Base-by-base conservation (phyloP, 768 basidiomycete genomes). In the Lentinula detonsa region DNA sequence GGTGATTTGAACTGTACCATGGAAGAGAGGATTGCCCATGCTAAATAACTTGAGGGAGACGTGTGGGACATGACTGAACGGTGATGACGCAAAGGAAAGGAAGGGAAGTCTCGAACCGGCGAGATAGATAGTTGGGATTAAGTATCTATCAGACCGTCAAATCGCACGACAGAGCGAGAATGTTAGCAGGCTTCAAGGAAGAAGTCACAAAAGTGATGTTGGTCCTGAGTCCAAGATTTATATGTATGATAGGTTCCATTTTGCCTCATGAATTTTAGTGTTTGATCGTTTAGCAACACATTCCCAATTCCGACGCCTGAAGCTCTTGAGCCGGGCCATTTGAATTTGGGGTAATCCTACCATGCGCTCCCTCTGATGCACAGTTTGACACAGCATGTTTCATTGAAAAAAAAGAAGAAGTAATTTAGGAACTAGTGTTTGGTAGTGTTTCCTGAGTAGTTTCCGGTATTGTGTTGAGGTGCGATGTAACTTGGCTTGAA, bases 1-100 rank as follows among this genome's bases (percentile, higher is more conserved):
- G 6, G 5, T 35, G 4, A 28, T 3, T 16, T 18, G 40, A 39
- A 34, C 75, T 82, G 23, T 63, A 90, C 88, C 73, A 84, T 60
- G 37, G 63, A 61, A 7, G 79, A 75, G 45, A 90, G 66, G 21
- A 85, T 65, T 1, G 86, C 70, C 89, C 90, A 91, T 10, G 87
- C 75, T 39, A 91, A 76, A 67, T 78, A 81, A 33, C 77, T 82
- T 0, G 83, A 75, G 4, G 88, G 86, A 1, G 85, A 83, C 2
- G 79, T 74, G 68, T 88, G 87, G 4, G 84, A 81, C 88, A 89
- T 89, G 46, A 60, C 62, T 62, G 35, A 61, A 42, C 59, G 56
- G 54, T 39, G 50, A 60, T 52, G 34, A 53, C 28, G 46, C 63
- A 64, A 56, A 48, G 62, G 64, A 64, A 64, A 60, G 56, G 61